Base-by-base conservation (phyloP, 1,284 basidiomycete genomes). In the Binderoboletus segoi region DNA sequence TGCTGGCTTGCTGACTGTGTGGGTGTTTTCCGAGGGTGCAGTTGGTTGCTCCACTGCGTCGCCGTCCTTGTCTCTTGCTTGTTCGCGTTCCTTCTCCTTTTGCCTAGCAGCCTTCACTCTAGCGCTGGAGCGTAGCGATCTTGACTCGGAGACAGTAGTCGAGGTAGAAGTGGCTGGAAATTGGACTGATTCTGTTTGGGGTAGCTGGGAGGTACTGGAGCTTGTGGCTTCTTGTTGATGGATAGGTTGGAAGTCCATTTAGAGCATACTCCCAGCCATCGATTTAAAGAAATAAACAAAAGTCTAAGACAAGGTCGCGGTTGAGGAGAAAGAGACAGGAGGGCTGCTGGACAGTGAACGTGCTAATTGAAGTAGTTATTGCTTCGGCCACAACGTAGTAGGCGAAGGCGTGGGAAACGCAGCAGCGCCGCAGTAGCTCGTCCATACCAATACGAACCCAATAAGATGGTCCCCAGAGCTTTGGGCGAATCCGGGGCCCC, bases 241-340 rank as follows among this genome's bases (percentile, higher is more conserved):
- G 72, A 76, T 78, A 78, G 80, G 79, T 85, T 79, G 77, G 84
- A 87, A 83, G 85, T 90, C 88, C 88, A 90, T 90, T 89, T 89
- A 89, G 86, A 83, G 77, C 78, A 82, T 85, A 80, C 85, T 76
- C 82, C 82, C 82, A 84, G 88, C 88, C 88, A 90, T 90, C 83
- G 86, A 88, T 85, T 79, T 78, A 71, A 70, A 73, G 51, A 53
- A 48, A 59, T 55, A 40, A 54, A 54, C 42, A 53, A 23, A 60
- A 57, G 60, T 68, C 55, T 49, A 68, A 59, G 52, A 48, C 64
- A 70, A 65, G 59, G 61, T 70, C 58, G 45, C 51, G 50, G 67
- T 67, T 43, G 53, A 65, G 57, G 59, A 57, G 60, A 70, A 73
- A 61, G 67, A 58, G 57, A 71, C 51, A 57, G 51, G 58, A 51